Evolutionary conservation across 2,329 filamentous ascomycete species (phyloP), one percentile per base, ranked within the genome.

Genomic region (Trichothecium roseum): DNA sequence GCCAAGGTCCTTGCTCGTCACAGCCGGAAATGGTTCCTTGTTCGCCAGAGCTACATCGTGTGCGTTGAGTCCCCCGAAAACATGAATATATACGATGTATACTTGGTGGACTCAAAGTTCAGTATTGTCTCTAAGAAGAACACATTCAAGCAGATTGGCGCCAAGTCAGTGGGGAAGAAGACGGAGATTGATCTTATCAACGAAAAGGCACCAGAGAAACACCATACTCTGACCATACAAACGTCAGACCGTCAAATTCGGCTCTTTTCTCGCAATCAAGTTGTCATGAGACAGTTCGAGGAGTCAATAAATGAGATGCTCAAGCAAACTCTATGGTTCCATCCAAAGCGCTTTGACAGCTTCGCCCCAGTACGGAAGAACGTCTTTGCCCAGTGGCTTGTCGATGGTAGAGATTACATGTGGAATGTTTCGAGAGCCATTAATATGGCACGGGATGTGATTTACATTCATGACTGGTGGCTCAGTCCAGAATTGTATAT

Each of bases 401-500:
- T 98, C 1, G 91, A 98, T 58, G 91, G 85, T 13, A 78, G 91
- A 46, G 91, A 98, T 55, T 93, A 96, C 65, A 96, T 96, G 89
- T 98, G 91, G 91, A 94, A 95, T 55, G 87, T 96, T 7, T 96
- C 89, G 9, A 77, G 89, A 44, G 91, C 91, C 10, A 93, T 98
- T 50, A 91, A 86, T 54, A 94, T 95, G 78, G 91, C 91, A 8
- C 85, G 85, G 50, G 91, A 96, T 62, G 89, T 96, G 42, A 89
- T 98, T 47, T 96, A 96, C 59, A 96, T 98, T 42, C 91, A 98
- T 55, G 91, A 96, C 57, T 98, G 91, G 91, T 98, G 91, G 91
- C 64, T 98, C 28, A 95, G 85, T 47, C 91, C 91, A 1, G 89
- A 98, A 58, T 64, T 98, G 30, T 98, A 98, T 62, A 81, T 96